Base-by-base conservation (phyloP, 2,329 filamentous ascomycete genomes). In the Apiospora phragmitis region DNA sequence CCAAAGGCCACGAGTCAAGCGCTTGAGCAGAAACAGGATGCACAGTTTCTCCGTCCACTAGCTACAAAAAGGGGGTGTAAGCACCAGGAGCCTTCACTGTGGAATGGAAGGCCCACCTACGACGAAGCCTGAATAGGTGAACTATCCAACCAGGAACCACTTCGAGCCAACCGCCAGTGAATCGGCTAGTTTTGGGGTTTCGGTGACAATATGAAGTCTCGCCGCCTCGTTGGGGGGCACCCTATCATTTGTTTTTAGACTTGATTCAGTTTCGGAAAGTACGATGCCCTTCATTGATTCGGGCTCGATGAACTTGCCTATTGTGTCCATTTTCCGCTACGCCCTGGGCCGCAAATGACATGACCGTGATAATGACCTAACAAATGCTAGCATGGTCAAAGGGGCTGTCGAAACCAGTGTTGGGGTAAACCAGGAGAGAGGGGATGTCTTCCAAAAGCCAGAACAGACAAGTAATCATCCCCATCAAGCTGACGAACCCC, bases 361-460 rank as follows among this genome's bases (percentile, higher is more conserved):
- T 55, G 26, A 55, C 24, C 24, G 49, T 55, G 12, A 55, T 18
- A 3, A 55, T 55, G 1, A 29, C 49, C 49, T 55, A 32, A 3
- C 1, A 12, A 18, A 29, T 21, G 3, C 16, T 7, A 2, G 5
- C 14, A 43, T 16, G 7, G 16, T 7, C 1, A 21, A 21, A 1
- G 16, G 1, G 1, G 16, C 4, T 7, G 16, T 6, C 1, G 1
- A 45, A 21, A 21, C 21, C 1, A 14, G 5, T 32, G 24, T 2
- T 0, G 26, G 14, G n/a, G n/a, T n/a, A n/a, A n/a, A n/a, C n/a
- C n/a, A n/a, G n/a, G n/a, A n/a, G n/a, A n/a, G n/a, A 18, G 26
- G 4, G 24, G 12, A 16, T 29, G 6, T 14, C 47, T 18, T 55
- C 29, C 26, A 55, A 55, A 55, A 32, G 49, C 49, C 12, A 55